A percentile compares a stretch with the other conserved stretches of the same genome.
phyloP scores from a whole-genome alignment of 495 filamentous ascomycete species.

The Wilcoxina mikolae region DNA sequence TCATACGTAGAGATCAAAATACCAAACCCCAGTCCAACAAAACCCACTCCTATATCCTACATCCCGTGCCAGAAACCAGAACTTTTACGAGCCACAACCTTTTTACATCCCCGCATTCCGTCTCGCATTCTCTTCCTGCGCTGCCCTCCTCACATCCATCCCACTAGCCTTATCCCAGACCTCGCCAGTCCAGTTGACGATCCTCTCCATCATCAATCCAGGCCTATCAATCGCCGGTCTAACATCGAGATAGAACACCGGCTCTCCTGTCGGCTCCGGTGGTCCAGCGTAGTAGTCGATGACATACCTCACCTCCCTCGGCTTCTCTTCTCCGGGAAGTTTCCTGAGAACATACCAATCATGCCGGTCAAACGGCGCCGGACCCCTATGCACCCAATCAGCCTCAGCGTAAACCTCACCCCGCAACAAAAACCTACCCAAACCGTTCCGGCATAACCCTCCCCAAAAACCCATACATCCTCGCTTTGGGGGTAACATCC shows the following conservation, averaged over 20 bases:
- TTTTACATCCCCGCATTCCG: conserved; percentile 6
- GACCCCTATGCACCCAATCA: conserved; percentile 36
- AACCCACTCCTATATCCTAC: too few species aligned
- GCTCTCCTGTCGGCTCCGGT: conserved; percentile 76
- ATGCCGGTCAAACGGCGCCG: conserved; percentile 91
- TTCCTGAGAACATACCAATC: conserved; percentile 84
- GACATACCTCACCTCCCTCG: conserved; percentile 71
- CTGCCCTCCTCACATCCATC: conserved; percentile 39
- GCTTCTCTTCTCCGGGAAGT: conserved; percentile 36
- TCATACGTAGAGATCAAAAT: too few species aligned
- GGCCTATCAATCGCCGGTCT: conserved; percentile 79
- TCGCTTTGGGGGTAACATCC: conserved; percentile 81
- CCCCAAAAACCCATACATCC: conserved; percentile 61
- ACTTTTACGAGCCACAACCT: too few species aligned
- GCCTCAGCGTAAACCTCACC: conserved; percentile 6
- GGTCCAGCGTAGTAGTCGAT: conserved; percentile 94
- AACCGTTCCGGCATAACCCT: conserved; percentile 66
- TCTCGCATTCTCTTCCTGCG: conserved; percentile 16
- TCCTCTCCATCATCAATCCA: conserved; percentile 61
- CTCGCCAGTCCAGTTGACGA: conserved; percentile 81
- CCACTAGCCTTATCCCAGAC: conserved; percentile 87
- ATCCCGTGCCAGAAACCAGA: too few species aligned
- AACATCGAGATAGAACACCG: conserved; percentile 96
- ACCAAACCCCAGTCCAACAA: too few species aligned
- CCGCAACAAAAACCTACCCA: conserved; percentile 37